Evolutionary conservation across 305 asterid species (phyloP), one percentile per base, ranked within the genome.

Genomic region (Solanum hybrid): DNA sequence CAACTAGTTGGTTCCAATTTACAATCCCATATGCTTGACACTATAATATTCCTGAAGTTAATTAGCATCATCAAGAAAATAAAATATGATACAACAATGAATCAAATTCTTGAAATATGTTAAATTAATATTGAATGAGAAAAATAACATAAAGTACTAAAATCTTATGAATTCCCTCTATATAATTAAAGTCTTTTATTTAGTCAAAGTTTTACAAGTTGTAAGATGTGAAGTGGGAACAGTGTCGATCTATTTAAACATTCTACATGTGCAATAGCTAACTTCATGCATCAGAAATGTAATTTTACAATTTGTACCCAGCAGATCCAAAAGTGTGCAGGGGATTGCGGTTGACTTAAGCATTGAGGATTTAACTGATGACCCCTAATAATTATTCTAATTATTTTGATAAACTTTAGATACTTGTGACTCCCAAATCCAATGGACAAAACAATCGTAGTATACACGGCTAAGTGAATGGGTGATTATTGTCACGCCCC

Each of bases 231-330:
- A 80, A 80, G 24, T 39, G 67, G 67, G 86, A 81, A 39, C 35
- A 81, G n/a, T 24, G 61, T 24, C 86, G 71, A 81, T 39, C 46
- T 39, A 13, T 13, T 81, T 81, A 26, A 39, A 82, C 36, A 26
- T 10, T 10, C 22, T 51, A 77, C 94, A 91, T 89, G 92, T 91
- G 93, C 82, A 76, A 67, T 69, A 86, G 92, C 92, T 90, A 90
- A 90, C 92, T 93, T 91, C 73, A 86, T 74, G 94, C 93, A 83
- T 46, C 35, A 88, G 78, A 78, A 51, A 88, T 88, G 35, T 64
- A 31, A 75, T 8, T 88, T n/a, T 89, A 89, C 87, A 77, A 42
- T 69, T 91, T 42, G 77, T 81, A 88, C 67, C 90, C 74, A 90
- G 69, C 83, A 74, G 92, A 91, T 92, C 93, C 73, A 74, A 82